Evolutionary conservation across 75 land plant genomes (phyloP), one percentile per base, ranked within the genome.

Genomic region (Pinus taeda): DNA sequence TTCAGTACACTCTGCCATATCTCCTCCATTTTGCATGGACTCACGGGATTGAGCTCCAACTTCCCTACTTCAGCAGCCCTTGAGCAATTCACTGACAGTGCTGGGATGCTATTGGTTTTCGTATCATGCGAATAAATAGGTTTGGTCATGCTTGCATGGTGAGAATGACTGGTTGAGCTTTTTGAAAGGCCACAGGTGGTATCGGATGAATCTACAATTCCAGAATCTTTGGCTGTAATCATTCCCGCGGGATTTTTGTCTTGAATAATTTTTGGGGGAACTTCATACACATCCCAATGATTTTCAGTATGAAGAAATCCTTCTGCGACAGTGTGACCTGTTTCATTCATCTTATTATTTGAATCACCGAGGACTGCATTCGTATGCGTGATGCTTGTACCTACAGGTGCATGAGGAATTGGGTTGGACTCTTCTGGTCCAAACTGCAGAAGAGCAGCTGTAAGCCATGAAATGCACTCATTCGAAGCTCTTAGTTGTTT

Each of bases 391-490:
- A 33, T 65, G 69, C 4, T 15, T 64, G 66, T 64, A 64, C 30
- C 61, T 24, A 77, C 82, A 75, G 53, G 63, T 37, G 73, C 39
- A 75, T 79, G 80, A 71, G 57, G 42, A 11, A 82, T 86, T 22
- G 80, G 56, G 53, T 76, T 83, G 57, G 76, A 55, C 6, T 82
- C 90, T 18, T 26, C 57, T 49, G 82, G 69, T 76, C 81, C 85
- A n/a, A 92, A 81, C 83, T 92, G 94, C 45, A 92, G 57, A 66
- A 92, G 85, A 73, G 92, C 88, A 33, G 82, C 92, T 36, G 92
- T 92, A 1, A 92, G 84, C 92, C 94, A 92, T n/a, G 94, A 90
- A 21, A 86, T 72, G 57, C 85, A 90, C 74, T 90, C 86, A 39
- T 84, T 90, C 5, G 92, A 90, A 58, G 75, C 75, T 64, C 92